Percentiles rank a stretch among this genome's conserved stretches.
phyloP scores from a whole-genome alignment of 768 basidiomycete genomes.

The Pholiota conissans region DNA sequence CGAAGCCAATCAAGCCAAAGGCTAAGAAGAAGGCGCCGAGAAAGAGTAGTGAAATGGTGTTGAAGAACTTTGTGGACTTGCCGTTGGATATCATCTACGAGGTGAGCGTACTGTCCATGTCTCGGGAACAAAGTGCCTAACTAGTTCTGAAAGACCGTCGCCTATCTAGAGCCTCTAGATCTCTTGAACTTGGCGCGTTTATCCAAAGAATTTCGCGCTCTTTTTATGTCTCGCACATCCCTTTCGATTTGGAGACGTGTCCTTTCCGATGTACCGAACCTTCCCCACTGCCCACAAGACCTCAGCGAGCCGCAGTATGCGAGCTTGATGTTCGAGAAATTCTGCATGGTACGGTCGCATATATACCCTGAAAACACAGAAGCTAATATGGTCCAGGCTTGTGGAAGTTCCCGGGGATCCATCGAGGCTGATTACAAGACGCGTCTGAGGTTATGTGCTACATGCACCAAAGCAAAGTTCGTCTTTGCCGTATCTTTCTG shows the following conservation, averaged over 20 bases:
- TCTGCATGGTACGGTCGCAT: conserved; percentile 15
- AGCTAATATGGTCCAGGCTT: background rate
- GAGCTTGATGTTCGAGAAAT: conserved; percentile 20
- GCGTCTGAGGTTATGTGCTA: conserved; percentile 4
- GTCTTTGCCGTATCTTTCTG: background rate
- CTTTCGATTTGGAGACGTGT: conserved; percentile 21
- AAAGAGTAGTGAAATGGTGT: background rate
- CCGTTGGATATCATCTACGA: conserved; percentile 10
- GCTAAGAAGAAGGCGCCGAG: background rate
- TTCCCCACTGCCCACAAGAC: conserved; percentile 23
- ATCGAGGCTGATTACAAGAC: conserved; percentile 3
- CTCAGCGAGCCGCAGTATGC: conserved; percentile 23
- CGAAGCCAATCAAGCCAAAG: background rate
- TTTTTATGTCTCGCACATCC: conserved; percentile 27
- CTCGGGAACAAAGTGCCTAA: background rate
- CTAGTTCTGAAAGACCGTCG: conserved; percentile 9
- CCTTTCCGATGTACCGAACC: conserved; percentile 6
- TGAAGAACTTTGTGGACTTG: conserved; percentile 10
- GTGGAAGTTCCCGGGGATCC: background rate
- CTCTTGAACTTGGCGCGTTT: conserved; percentile 36
- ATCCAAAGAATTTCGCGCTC: conserved; percentile 28
- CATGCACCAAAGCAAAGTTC: conserved; percentile 7
- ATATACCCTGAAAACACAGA: background rate
- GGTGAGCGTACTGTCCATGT: background rate
- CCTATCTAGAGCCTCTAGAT: conserved; percentile 34